Percentiles rank a stretch among this genome's conserved stretches.
phyloP scores from a whole-genome alignment of 257 asterid species.

The Jasminum sambac region DNA sequence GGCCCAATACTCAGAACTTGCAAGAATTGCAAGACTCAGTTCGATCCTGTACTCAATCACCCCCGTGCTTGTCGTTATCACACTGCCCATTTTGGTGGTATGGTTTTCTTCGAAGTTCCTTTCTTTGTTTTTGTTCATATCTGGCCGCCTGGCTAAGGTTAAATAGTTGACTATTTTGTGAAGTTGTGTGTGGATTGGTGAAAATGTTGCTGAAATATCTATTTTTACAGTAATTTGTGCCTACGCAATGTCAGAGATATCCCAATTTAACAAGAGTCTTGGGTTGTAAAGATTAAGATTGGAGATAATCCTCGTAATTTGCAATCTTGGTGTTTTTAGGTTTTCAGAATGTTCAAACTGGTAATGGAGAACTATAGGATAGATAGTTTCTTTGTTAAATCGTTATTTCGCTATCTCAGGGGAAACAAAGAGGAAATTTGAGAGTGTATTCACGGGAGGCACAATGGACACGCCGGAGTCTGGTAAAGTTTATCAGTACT shows the following conservation, averaged over 20 bases:
- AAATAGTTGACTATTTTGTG: neutral
- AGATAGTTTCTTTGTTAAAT: too few relatives aligned
- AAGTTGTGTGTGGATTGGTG: neutral
- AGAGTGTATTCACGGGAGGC: constrained; percentile 85
- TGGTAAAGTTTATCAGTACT: constrained; percentile 76
- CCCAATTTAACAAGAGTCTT: neutral
- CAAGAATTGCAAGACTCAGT: constrained; percentile 82
- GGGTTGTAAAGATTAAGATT: too few relatives aligned
- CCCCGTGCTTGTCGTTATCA: constrained; percentile 86
- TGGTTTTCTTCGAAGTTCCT: neutral
- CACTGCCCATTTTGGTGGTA: constrained; percentile 95
- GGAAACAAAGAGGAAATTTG: constrained; percentile 94
- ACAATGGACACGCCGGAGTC: constrained; percentile 81
- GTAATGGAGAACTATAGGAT: too few relatives aligned
- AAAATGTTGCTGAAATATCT: neutral
- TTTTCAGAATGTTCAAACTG: too few relatives aligned
- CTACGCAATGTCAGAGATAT: neutral
- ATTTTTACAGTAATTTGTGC: neutral
- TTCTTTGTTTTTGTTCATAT: neutral
- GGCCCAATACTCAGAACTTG: constrained; percentile 60
- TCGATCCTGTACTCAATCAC: constrained; percentile 79
- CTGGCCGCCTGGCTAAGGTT: neutral
- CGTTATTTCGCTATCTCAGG: constrained; percentile 40
- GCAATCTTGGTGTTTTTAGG: neutral
- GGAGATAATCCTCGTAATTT: neutral